Evolutionary conservation across 441 rosid genomes (phyloP).

Genomic region (Jatropha multifida): DNA sequence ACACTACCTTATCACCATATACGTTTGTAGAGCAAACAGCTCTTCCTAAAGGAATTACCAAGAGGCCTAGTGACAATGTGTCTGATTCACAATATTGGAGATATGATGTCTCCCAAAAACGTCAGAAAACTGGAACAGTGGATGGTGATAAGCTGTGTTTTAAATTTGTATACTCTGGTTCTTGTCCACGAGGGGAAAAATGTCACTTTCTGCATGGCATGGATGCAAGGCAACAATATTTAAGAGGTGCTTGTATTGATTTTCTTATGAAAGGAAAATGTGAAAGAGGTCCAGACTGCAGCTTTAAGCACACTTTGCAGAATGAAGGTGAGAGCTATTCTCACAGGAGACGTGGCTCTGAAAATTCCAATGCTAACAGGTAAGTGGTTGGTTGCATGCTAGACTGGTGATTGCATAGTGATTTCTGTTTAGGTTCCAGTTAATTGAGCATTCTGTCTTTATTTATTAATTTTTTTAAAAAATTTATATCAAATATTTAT

Average conservation of each 20-base stretch:
- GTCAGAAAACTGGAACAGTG: constrained; percentile 63
- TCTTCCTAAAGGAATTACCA: constrained; percentile 42
- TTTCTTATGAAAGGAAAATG: constrained; percentile 90
- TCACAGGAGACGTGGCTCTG: constrained; percentile 48
- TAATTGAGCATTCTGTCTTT: not conserved
- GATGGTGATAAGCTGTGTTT: constrained; percentile 67
- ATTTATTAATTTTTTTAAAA: not conserved
- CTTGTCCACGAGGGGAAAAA: constrained; percentile 74
- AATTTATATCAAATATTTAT: not conserved
- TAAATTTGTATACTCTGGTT: constrained; percentile 80
- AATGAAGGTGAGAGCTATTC: constrained; percentile 47
- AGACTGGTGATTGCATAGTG: not conserved
- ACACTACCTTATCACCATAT: constrained; percentile 73
- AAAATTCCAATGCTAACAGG: constrained; percentile 53
- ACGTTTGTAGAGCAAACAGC: constrained; percentile 42
- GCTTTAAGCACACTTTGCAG: constrained; percentile 79
- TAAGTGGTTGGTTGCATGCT: constrained; percentile 20
- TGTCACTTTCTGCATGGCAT: constrained; percentile 79
- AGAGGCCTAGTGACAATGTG: constrained; percentile 46
- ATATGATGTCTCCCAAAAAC: constrained; percentile 78
- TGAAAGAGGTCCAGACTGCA: constrained; percentile 93
- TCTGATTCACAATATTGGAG: constrained; percentile 91
- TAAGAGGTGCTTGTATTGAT: constrained; percentile 92
- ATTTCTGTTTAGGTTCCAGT: not conserved
- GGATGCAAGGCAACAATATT: constrained; percentile 79